phyloP scores from a whole-genome alignment of 345 rosid genomes.

The Combretum micranthum region DNA sequence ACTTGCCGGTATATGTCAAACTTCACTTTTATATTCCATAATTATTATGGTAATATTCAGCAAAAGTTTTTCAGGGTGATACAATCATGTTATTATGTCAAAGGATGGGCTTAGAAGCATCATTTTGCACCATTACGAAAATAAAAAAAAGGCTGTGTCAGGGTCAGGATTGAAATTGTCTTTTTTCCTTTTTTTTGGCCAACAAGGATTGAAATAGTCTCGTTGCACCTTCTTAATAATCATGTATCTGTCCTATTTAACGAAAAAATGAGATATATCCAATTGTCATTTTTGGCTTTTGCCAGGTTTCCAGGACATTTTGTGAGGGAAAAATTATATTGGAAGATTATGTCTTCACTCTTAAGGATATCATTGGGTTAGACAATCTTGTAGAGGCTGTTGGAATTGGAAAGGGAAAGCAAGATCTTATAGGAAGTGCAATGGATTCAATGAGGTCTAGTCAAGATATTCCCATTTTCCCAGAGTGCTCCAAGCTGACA shows the following conservation, averaged over 20 bases:
- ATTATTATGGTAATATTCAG: too few relatives aligned
- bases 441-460: slow-evolving; percentile 39
- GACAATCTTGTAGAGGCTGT: slow-evolving; percentile 36
- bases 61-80: too few relatives aligned
- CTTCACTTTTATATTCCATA: too few relatives aligned
- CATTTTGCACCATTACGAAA: too few relatives aligned
- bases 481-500: slow-evolving; percentile 40
- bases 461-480: slow-evolving; percentile 16
- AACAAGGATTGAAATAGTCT: too few relatives aligned
- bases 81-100: too few relatives aligned
- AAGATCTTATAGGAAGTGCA: slow-evolving; percentile 45
- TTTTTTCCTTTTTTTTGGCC: too few relatives aligned
- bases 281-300: neutral
- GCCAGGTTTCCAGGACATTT: slow-evolving; percentile 31
- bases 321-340: slow-evolving; percentile 34
- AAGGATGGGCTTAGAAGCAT: too few relatives aligned
- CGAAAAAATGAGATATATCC: slow-evolving; percentile 3
- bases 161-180: too few relatives aligned
- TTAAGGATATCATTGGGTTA: slow-evolving; percentile 41
- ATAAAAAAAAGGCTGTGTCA: too few relatives aligned
- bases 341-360: slow-evolving; percentile 54
- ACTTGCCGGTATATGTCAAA: too few relatives aligned
- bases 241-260: neutral
- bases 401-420: slow-evolving; percentile 48
- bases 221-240: too few relatives aligned